phyloP scores from a whole-genome alignment of 2,329 filamentous ascomycete species.

The Mycosphaerelloides madeirae region DNA sequence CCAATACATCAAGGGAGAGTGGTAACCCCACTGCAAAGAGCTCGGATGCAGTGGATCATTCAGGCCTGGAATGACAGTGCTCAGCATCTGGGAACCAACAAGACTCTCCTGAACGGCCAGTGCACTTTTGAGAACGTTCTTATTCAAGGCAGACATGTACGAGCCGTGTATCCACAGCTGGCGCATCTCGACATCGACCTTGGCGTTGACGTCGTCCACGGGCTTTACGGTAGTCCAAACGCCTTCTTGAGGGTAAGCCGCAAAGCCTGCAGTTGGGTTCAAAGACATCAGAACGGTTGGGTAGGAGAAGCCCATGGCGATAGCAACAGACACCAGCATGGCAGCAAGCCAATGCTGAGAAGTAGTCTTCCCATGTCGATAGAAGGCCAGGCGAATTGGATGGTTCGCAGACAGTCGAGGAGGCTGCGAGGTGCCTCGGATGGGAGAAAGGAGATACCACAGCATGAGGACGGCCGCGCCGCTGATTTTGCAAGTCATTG shows the following conservation, averaged over 20 bases:
- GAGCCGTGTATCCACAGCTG: conserved; percentile 77
- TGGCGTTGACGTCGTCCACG: conserved; percentile 34
- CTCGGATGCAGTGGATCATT: conserved; percentile 27
- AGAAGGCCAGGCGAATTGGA: conserved; percentile 60
- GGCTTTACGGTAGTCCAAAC: conserved; percentile 60
- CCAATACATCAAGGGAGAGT: conserved; percentile 82
- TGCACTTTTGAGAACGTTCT: conserved; percentile 60
- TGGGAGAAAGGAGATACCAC: conserved; percentile 60
- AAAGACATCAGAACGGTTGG: conserved; percentile 70
- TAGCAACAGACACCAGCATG: conserved; percentile 67
- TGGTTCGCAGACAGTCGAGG: conserved; percentile 61
- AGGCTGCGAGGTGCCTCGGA: conserved; percentile 72
- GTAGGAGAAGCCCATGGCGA: conserved; percentile 67
- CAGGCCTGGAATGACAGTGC: conserved; percentile 16
- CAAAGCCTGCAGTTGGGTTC: conserved; percentile 65
- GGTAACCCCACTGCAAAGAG: conserved; percentile 65
- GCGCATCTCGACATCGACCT: conserved; percentile 72
- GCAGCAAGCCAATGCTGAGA: conserved; percentile 69
- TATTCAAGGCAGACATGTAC: conserved; percentile 71
- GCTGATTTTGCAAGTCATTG: conserved; percentile 8
- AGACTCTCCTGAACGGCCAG: conserved; percentile 66
- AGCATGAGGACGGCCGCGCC: conserved; percentile 27
- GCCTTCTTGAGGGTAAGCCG: conserved; percentile 65
- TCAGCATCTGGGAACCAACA: conserved; percentile 46
- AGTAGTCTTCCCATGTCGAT: conserved; percentile 65